Percentiles rank a stretch among this genome's conserved stretches.
These are phyloP conservation scores for Bothriochloa decipiens DNA, from an alignment of 176 grass and related monocot genomes.

Conservation along the genomic window DNA sequence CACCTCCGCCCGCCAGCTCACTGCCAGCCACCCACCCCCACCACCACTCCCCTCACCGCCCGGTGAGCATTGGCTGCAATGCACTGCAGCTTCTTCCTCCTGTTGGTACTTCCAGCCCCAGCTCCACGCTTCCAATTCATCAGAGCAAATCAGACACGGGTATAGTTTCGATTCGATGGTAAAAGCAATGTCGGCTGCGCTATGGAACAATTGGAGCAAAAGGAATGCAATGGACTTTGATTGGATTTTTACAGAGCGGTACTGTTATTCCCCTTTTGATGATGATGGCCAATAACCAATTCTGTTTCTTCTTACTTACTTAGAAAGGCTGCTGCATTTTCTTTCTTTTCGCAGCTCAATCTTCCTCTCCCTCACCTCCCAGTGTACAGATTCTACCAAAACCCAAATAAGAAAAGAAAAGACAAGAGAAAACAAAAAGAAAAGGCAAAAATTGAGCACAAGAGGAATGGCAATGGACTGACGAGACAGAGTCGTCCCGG, in stretches of 20 bases:
- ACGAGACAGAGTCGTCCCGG: constrained; percentile 9
- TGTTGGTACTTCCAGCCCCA: neutral
- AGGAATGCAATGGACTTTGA: constrained; percentile 8
- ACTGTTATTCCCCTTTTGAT: constrained; percentile 37
- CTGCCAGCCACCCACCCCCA: constrained; percentile 35
- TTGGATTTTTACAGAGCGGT: constrained; percentile 40
- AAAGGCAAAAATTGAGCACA: constrained; percentile 46
- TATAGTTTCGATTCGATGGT: neutral
- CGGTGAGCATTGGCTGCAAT: constrained; percentile 26
- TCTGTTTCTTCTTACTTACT: neutral
- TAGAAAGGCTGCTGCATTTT: constrained; percentile 27
- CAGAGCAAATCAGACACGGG: neutral
- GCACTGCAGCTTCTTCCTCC: neutral
- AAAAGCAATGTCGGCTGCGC: neutral
- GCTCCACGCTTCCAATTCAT: neutral
- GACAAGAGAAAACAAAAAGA: neutral
- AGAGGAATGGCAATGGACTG: constrained; percentile 31
- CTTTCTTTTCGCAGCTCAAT: constrained; percentile 45
- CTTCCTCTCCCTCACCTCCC: neutral
- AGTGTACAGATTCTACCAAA: constrained; percentile 45
- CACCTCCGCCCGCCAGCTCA: constrained; percentile 45
- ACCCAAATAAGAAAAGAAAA: neutral
- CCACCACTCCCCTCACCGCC: constrained; percentile 32
- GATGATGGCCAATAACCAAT: neutral
- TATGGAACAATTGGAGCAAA: neutral